These are phyloP conservation scores for Neopestalotiopsis clavispora DNA, from an alignment of 2,329 filamentous ascomycete species.

Conservation along the genomic window DNA sequence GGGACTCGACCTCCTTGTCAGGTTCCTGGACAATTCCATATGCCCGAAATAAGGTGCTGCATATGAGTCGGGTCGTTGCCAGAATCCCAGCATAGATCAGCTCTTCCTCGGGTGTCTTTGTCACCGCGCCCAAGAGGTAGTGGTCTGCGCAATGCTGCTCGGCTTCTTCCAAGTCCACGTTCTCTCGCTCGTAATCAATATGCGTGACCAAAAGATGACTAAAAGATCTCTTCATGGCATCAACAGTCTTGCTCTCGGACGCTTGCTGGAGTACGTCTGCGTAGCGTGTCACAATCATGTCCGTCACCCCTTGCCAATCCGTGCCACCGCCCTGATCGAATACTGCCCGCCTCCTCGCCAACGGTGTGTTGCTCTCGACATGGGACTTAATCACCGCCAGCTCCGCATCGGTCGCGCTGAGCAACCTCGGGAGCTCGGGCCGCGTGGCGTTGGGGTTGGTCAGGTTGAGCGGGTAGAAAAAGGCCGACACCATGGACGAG, in stretches of 20 bases:
- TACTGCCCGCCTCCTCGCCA: slow-evolving; percentile 9
- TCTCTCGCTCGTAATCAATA: slow-evolving; percentile 44
- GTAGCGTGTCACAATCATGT: slow-evolving; percentile 70
- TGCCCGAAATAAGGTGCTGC: slow-evolving; percentile 32
- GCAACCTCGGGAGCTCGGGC: slow-evolving; percentile 39
- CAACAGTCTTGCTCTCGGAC: slow-evolving; percentile 32
- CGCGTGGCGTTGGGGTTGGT: slow-evolving; percentile 43
- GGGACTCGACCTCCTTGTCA: slow-evolving; percentile 15
- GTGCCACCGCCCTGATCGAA: slow-evolving; percentile 28
- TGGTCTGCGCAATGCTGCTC: slow-evolving; percentile 52
- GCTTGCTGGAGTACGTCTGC: slow-evolving; percentile 55
- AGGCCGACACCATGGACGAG: slow-evolving; percentile 55
- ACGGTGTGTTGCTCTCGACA: slow-evolving; percentile 42
- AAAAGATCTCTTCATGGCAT: slow-evolving; percentile 34
- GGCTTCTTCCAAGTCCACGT: slow-evolving; percentile 42
- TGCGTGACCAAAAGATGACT: slow-evolving; percentile 46
- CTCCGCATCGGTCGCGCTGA: slow-evolving; percentile 33
- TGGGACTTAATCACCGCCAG: slow-evolving; percentile 45
- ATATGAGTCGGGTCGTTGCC: slow-evolving; percentile 24
- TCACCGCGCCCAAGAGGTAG: slow-evolving; percentile 36
- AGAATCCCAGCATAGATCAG: slow-evolving; percentile 50
- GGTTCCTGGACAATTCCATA: slow-evolving; percentile 29
- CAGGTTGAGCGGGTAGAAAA: slow-evolving; percentile 56
- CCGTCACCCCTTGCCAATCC: slow-evolving; percentile 71
- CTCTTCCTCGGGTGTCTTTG: slow-evolving; percentile 46